Evolutionary conservation across 257 asterid species (phyloP).

Genomic region (Ballota nigra): DNA sequence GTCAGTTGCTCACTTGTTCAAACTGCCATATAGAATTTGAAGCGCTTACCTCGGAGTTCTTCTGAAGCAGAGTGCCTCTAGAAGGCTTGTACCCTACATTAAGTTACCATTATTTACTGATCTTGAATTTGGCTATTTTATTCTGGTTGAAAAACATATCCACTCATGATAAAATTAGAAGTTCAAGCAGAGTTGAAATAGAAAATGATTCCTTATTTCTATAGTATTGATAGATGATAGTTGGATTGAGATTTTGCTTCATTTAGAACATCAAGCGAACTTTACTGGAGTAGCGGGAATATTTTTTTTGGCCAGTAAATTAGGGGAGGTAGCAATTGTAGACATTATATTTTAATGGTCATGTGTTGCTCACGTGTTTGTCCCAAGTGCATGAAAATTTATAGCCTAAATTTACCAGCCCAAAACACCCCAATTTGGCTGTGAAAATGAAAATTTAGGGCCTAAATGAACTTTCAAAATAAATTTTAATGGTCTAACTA

Average conservation of each 20-base stretch:
- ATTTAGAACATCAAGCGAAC: background rate
- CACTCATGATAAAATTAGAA: background rate
- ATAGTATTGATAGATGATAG: background rate
- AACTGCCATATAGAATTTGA: background rate
- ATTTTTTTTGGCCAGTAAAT: no score
- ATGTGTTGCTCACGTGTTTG: no score
- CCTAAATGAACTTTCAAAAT: no score
- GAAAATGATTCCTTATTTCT: background rate
- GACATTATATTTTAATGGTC: no score
- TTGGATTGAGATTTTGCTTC: background rate
- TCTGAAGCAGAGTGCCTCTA: background rate
- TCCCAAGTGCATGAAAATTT: no score
- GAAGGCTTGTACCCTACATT: background rate
- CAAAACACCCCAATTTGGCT: no score
- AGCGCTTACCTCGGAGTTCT: background rate
- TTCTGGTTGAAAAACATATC: background rate
- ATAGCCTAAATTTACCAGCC: no score
- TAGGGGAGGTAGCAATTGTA: no score
- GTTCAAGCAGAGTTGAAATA: background rate
- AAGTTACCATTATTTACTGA: background rate
- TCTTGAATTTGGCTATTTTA: background rate
- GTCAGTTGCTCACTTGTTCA: background rate
- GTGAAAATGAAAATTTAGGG: no score
- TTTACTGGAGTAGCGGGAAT: background rate
- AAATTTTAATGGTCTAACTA: no score